Base-by-base conservation (phyloP, 1,284 basidiomycete genomes). In the Ceratobasidium theobromae region DNA sequence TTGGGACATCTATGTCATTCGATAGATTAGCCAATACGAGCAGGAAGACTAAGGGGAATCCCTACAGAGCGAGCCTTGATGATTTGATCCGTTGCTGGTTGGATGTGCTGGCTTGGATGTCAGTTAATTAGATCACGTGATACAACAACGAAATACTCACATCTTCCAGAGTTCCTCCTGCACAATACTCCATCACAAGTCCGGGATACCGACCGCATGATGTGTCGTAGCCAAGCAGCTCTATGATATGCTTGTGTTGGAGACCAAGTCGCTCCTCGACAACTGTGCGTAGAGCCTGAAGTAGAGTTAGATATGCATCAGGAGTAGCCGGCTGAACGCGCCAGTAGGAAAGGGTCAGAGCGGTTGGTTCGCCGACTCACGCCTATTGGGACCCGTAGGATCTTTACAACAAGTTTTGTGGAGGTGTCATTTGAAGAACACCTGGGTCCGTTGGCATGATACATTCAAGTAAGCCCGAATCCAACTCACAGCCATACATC, bases 401-500 rank as follows among this genome's bases (percentile, higher is more conserved):
- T 40, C 30, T 55, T 55, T 16, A 55, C 53, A 14, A 40, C 53
- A 32, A 41, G 45, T 40, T n/a, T 55, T 9, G 12, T 27, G 11
- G 25, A 28, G 2, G 14, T 6, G 27, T 25, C 27, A 12, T 23
- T 8, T 25, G 14, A 12, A n/a, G 28, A 9, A 16, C 49, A 4
- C 14, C 18, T 30, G 3, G 28, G 3, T 32, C 16, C 14, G 4
- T 28, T 33, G 18, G 32, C 9, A 53, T 6, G 16, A 32, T n/a
- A 33, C n/a, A 21, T 30, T n/a, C 5, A 6, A 33, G 28, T n/a
- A n/a, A 14, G 8, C 9, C 11, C 4, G n/a, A n/a, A n/a, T n/a
- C 21, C 21, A 9, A 41, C 53, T 55, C 40, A 55, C 53, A 41
- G 23, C 53, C 53, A 55, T 9, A 55, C 53, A 23, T 55, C 53